These are phyloP conservation scores for Solanum virginianum DNA, from an alignment of 257 asterid species.

Conservation along the genomic window DNA sequence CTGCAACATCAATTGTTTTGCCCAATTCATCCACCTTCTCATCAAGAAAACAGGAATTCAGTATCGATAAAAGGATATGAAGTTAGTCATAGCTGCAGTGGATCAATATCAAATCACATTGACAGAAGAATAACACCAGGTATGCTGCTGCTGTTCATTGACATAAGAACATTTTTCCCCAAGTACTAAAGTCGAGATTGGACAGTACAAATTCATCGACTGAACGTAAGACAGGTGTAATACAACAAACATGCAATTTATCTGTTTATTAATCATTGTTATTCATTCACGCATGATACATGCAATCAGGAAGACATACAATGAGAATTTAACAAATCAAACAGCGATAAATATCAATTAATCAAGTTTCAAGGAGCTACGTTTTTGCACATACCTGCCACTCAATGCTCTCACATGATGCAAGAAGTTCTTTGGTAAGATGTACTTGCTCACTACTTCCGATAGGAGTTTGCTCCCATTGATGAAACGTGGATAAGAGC, in stretches of 20 bases:
- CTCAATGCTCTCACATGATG: slow-evolving; percentile 79
- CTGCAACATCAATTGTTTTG: slow-evolving; percentile 80
- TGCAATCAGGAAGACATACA: not conserved
- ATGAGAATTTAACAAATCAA: not conserved
- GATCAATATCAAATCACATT: not conserved
- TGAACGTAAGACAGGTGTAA: not conserved
- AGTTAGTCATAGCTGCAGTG: not conserved
- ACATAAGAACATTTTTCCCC: not conserved
- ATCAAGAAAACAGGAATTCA: slow-evolving; percentile 40
- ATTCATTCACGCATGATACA: not conserved
- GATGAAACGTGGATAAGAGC: slow-evolving; percentile 60
- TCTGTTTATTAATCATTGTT: not conserved
- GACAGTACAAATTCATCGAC: not conserved
- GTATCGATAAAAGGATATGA: slow-evolving; percentile 10
- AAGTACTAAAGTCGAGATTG: not conserved
- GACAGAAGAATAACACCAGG: not conserved
- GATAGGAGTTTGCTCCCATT: slow-evolving; percentile 67
- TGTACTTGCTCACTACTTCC: slow-evolving; percentile 52
- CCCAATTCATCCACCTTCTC: slow-evolving; percentile 96
- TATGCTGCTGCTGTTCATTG: not conserved
- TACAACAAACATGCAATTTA: not conserved
- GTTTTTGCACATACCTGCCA: slow-evolving; percentile 66
- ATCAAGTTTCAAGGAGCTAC: not conserved
- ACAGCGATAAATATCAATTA: not conserved
- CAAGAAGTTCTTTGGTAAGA: slow-evolving; percentile 63